Evolutionary conservation across 2,329 filamentous ascomycete genomes (phyloP), one percentile per base, ranked within the genome.

Genomic region (Blastomyces gilchristii): DNA sequence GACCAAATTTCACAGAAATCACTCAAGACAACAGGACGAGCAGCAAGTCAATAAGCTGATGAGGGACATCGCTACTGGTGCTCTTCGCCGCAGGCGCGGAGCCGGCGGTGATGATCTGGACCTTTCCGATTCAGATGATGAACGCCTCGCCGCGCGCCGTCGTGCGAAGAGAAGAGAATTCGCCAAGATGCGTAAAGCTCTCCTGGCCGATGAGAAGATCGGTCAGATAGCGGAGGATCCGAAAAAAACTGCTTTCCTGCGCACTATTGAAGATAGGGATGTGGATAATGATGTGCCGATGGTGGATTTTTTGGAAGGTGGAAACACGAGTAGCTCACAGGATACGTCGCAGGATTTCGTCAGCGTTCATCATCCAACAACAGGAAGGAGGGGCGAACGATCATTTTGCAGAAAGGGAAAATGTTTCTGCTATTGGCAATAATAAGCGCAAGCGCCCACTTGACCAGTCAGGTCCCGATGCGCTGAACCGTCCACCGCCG

Each of bases 81-180:
- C 86, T 74, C 83, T 99, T 59, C 88, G 92, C 12, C 87, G 90
- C 65, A 93, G 95, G 73, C 87, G 89, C 54, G 82, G 80, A 25
- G 57, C 57, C 7, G 89, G 87, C 65, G 89, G 87, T 66, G 83
- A 89, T 72, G 89, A 92, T 69, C 87, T 92, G 66, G 89, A 93
- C 69, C 83, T 96, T 28, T 92, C 91, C 5, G 94, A 97, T 73
- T 93, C 90, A 2, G 93, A 97, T 68, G 93, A 97, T 68, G 91
- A 89, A 66, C 72, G 71, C 14, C 85, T 88, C 22, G 89, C 93
- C 70, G 85, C 88, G 39, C 84, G 86, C 54, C 85, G 89, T 56
- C 86, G 90, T 60, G 86, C 88, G 79, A 96, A 95, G 80, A 87
- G 91, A 61, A 83, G 87, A 49, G 90, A 97, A 71, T 96, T 96